Base-by-base conservation (phyloP, 2,329 filamentous ascomycete genomes). In the Macrophomina pseudophaseolina region DNA sequence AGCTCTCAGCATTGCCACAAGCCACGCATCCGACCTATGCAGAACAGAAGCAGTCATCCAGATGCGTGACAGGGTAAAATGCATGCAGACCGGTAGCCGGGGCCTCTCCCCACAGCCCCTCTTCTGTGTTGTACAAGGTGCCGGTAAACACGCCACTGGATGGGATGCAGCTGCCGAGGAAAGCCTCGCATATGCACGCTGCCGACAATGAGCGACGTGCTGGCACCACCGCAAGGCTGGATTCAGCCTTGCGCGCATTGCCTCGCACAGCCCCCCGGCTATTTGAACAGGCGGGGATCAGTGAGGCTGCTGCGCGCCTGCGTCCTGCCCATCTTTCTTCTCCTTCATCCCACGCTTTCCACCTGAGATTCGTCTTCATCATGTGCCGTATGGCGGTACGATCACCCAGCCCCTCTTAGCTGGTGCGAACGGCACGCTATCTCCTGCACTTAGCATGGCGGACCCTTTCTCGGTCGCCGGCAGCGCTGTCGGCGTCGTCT, bases 331-430 rank as follows among this genome's bases (percentile, higher is more conserved):
- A 5, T 14, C 42, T 44, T 44, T 14, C 42, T 38, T 38, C 42
- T 2, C 12, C 16, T 8, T 8, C 16, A 9, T 44, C 42, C 42
- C 35, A 12, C 6, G 35, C 35, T 38, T 38, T 8, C 35, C 35
- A 38, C 35, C 66, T 77, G 1, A 75, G 75, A 2, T 75, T 77
- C 16, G 58, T 78, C n/a, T 76, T 3, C 75, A 42, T 77, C 7
- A 38, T 38, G 35, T 12, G 35, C 35, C 35, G 35, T 4, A 2
- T 38, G 35, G 2, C 23, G 23, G 23, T 23, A 23, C 23, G 23
- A 23, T 23, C 23, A 23, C 3, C 23, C 23, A 23, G 23, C 23
- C 23, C 23, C 23, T 23, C 3, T 23, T 23, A 23, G 23, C 23
- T 23, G 23, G 23, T 23, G 23, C 23, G 23, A 23, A 23, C 23